Evolutionary conservation across 257 asterid species (phyloP), one percentile per base, ranked within the genome.

Genomic region (Mitragyna speciosa): DNA sequence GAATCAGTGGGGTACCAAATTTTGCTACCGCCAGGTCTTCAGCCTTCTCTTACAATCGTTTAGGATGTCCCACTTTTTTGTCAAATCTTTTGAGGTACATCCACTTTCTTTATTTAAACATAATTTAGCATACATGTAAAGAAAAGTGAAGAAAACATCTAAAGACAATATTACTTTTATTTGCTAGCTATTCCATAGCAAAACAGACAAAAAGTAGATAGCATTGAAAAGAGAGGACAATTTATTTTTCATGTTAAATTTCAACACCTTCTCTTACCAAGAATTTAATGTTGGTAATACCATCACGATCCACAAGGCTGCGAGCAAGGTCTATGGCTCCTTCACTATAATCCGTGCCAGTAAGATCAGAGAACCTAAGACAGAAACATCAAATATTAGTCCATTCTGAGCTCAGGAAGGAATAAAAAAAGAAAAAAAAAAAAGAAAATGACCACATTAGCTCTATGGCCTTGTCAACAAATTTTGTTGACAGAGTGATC

Each of bases 341-440:
- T 87, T 92, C 98, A 83, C 96, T 91, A 85, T 96, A 96, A 86
- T 96, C 98, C 77, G 91, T 94, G 80, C 98, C 99, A 31, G 95
- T 96, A 88, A 96, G 97, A 91, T 94, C 97, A 77, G 93, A 86
- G 95, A 94, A 96, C 93, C 99, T 94, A 85, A 73, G 66, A 61
- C 83, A 85, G 71, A 81, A 72, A 64, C 72, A 86, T 78, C 54
- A 73, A 24, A 78, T 49, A 49, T 82, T 78, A 80, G 77, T 79
- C 39, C 51, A 79, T 75, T 75, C 64, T 81, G 77, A 82, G 77
- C 75, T 79, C 70, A 19, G 16, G 31, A n/a, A n/a, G n/a, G n/a
- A n/a, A n/a, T n/a, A 61, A 12, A 64, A 73, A 30, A 19, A 45
- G 17, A 61, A 56, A 61, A 43, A n/a, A 61, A 12, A 64, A 73